Evolutionary conservation across 345 rosid genomes (phyloP).

Genomic region (Garcia nutans): DNA sequence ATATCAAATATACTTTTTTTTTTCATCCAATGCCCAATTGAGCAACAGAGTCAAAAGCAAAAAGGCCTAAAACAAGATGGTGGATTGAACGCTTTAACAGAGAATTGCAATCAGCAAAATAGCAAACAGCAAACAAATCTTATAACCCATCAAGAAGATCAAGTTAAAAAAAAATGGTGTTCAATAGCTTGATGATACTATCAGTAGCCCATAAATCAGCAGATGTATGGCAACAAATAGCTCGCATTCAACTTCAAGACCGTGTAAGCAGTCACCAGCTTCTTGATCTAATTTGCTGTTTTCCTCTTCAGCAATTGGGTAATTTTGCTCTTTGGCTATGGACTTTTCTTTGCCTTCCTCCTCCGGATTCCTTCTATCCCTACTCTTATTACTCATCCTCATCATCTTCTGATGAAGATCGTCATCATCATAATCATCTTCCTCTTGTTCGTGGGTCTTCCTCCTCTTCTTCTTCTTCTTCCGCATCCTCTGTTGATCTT

Average conservation of each 20-base stretch:
- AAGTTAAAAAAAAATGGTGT: slow-evolving; percentile 50
- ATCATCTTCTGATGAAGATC: slow-evolving; percentile 19
- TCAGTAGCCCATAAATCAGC: slow-evolving; percentile 50
- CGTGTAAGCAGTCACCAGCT: slow-evolving; percentile 48
- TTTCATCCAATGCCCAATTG: too few relatives aligned
- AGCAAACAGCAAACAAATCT: not conserved
- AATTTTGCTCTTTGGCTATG: slow-evolving; percentile 51
- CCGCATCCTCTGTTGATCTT: slow-evolving; percentile 32
- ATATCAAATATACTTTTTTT: too few relatives aligned
- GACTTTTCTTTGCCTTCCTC: slow-evolving; percentile 64
- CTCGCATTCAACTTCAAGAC: slow-evolving; percentile 42
- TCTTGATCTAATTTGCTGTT: slow-evolving; percentile 61
- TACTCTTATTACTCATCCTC: slow-evolving; percentile 35
- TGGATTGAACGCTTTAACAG: not conserved
- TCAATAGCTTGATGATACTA: slow-evolving; percentile 41
- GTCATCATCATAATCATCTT: not conserved
- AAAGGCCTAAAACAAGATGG: too few relatives aligned
- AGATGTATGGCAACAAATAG: slow-evolving; percentile 44
- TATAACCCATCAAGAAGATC: not conserved
- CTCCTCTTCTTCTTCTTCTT: not conserved
- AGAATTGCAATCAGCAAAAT: too few relatives aligned
- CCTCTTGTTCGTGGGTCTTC: not conserved
- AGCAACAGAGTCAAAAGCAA: too few relatives aligned
- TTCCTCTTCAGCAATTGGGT: slow-evolving; percentile 66
- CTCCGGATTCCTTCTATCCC: slow-evolving; percentile 50